Evolutionary conservation across 2,329 filamentous ascomycete species (phyloP).

Genomic region (Cladosporium sp.): DNA sequence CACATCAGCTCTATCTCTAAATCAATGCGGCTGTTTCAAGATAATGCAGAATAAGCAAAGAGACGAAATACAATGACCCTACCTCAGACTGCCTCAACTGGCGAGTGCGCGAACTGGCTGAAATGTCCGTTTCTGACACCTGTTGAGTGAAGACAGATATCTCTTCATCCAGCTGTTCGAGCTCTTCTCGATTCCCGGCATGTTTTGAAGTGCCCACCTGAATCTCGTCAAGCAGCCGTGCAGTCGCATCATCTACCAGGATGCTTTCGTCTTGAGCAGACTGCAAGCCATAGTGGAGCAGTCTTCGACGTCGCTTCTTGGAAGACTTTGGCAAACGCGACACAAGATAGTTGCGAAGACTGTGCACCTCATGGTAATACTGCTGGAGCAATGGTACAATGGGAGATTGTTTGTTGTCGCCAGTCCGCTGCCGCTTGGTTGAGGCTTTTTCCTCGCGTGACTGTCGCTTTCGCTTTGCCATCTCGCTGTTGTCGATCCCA

Average conservation of each 20-base stretch:
- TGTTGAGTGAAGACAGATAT: constrained; percentile 49
- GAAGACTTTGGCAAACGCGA: constrained; percentile 25
- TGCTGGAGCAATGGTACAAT: constrained; percentile 27
- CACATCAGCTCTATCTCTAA: constrained; percentile 25
- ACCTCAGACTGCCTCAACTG: constrained; percentile 45
- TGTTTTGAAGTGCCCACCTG: constrained; percentile 59
- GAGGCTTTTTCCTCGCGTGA: not conserved
- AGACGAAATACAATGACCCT: constrained; percentile 27
- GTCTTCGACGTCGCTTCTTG: constrained; percentile 28
- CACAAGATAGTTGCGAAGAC: constrained; percentile 32
- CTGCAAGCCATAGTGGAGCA: constrained; percentile 28
- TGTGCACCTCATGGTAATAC: constrained; percentile 31
- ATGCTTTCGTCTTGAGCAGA: not conserved
- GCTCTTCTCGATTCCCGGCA: constrained; percentile 47
- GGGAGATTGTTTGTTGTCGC: not conserved
- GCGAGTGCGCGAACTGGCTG: constrained; percentile 27
- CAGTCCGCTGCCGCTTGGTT: constrained; percentile 5
- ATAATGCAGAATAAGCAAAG: constrained; percentile 41
- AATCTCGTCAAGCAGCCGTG: constrained; percentile 65
- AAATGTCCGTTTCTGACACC: constrained; percentile 33
- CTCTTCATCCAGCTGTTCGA: constrained; percentile 48
- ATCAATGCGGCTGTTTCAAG: constrained; percentile 15
- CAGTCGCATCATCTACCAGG: constrained; percentile 42
- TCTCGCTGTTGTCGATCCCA: not conserved
- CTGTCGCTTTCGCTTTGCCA: constrained; percentile 16